Percentiles rank a stretch among this genome's conserved stretches.
These are phyloP conservation scores for Somion occarium DNA, from an alignment of 1,284 basidiomycete genomes.

Conservation along the genomic window DNA sequence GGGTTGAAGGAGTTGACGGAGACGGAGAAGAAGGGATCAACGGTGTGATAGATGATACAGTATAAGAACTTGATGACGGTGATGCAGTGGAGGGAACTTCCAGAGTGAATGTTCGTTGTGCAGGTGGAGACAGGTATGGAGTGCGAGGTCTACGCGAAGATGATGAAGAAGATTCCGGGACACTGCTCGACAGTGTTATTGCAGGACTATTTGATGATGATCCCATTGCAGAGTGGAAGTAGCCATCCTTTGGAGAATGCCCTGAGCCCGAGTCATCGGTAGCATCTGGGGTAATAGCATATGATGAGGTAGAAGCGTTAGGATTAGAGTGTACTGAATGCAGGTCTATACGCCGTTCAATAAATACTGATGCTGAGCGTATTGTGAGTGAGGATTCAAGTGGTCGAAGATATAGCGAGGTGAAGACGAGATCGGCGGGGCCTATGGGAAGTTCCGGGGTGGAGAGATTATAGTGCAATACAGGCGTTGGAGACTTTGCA, in stretches of 20 bases:
- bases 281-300: constrained; percentile 21
- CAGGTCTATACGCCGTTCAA: constrained; percentile 37
- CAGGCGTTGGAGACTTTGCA: constrained; percentile 14
- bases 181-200: constrained; percentile 21
- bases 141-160: constrained; percentile 4
- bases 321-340: constrained; percentile 21
- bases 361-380: constrained; percentile 30
- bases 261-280: constrained; percentile 17
- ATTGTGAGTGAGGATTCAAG: constrained; percentile 28
- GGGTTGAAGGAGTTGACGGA: constrained; percentile 18
- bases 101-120: constrained; percentile 14
- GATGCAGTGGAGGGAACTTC: constrained; percentile 13
- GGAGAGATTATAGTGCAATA: constrained; percentile 32
- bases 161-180: constrained; percentile 10
- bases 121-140: constrained; percentile 4
- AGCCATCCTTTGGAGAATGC: not conserved
- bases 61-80: constrained; percentile 11
- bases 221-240: not conserved
- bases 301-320: constrained; percentile 4
- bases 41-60: constrained; percentile 11
- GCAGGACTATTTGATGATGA: constrained; percentile 12
- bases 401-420: constrained; percentile 31
- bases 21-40: constrained; percentile 25
- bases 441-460: constrained; percentile 34
- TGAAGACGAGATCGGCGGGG: constrained; percentile 35